These are phyloP conservation scores for Trametes elegans DNA, from an alignment of 768 basidiomycete species.

Conservation along the genomic window DNA sequence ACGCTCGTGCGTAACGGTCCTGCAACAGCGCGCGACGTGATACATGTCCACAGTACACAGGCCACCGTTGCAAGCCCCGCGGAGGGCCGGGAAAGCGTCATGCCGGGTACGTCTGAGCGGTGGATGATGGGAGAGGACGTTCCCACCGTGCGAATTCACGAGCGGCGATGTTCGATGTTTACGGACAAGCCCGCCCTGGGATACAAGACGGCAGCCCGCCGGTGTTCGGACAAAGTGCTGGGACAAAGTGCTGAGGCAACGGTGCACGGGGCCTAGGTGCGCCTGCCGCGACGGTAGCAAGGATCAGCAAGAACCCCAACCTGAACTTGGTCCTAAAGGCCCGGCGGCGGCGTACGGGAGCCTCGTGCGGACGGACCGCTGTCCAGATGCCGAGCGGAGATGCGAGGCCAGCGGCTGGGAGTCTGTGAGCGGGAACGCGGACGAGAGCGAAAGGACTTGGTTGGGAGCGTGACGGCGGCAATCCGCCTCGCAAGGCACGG, in stretches of 20 bases:
- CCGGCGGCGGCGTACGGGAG: conserved; percentile 12
- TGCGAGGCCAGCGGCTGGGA: not conserved
- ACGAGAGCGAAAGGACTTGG: too few species aligned
- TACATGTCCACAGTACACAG: not conserved
- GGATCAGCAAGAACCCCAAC: conserved; percentile 15
- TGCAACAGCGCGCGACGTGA: conserved; percentile 3
- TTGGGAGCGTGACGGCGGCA: not conserved
- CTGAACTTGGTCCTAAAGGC: too few species aligned
- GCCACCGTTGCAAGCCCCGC: not conserved
- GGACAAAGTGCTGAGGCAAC: too few species aligned
- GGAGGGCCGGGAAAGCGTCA: not conserved
- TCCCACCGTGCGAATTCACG: too few species aligned
- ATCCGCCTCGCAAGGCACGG: not conserved
- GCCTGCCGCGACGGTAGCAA: conserved; percentile 8
- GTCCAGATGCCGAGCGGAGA: conserved; percentile 10
- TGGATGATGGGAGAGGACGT: not conserved
- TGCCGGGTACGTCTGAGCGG: not conserved
- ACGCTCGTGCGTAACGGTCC: too few species aligned
- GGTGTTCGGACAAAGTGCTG: not conserved
- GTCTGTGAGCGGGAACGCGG: not conserved
- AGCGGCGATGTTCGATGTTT: too few species aligned
- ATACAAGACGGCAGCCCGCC: not conserved
- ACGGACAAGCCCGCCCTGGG: too few species aligned
- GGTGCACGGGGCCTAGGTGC: not conserved
- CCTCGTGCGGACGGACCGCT: conserved; percentile 13